Percentiles rank a stretch among this genome's conserved stretches.
phyloP scores from a whole-genome alignment of 2,329 filamentous ascomycete species.

The Fulvia fulva region DNA sequence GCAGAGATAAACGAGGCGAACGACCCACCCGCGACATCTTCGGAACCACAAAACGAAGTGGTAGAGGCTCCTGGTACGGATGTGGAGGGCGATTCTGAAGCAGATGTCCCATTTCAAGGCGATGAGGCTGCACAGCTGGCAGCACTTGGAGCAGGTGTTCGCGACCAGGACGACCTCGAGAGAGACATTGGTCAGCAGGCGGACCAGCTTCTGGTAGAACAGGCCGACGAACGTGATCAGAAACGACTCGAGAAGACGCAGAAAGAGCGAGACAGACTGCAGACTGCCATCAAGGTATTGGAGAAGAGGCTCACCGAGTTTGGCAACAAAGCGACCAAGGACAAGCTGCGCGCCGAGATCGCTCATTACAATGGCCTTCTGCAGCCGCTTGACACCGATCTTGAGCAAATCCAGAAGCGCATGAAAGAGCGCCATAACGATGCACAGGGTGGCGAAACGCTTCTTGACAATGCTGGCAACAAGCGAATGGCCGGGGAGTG shows the following conservation, averaged over 20 bases:
- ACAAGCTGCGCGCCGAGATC: conserved; percentile 62
- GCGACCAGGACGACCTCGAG: conserved; percentile 86
- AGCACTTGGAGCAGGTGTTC: conserved; percentile 47
- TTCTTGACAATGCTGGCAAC: conserved; percentile 47
- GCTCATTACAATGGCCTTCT: conserved; percentile 63
- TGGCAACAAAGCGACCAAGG: conserved; percentile 51
- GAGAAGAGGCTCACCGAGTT: conserved; percentile 55
- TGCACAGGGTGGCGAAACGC: conserved; percentile 40
- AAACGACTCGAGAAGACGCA: conserved; percentile 58
- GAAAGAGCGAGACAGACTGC: conserved; percentile 55
- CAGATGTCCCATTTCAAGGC: conserved; percentile 2
- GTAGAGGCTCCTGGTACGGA: not conserved
- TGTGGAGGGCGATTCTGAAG: not conserved
- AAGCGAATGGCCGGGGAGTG: conserved; percentile 72
- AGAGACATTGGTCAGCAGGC: conserved; percentile 72
- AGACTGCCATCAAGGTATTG: conserved; percentile 60
- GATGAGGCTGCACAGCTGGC: conserved; percentile 40
- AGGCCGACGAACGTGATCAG: conserved; percentile 61
- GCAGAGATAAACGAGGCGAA: not conserved
- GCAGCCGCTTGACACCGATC: conserved; percentile 63
- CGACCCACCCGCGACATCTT: not conserved
- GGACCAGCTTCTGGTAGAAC: conserved; percentile 56
- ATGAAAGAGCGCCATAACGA: conserved; percentile 69
- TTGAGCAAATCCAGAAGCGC: conserved; percentile 73
- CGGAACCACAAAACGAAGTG: not conserved